Conservation (phyloP, 73 alveolate species). For the Paraurostyla sp. region DNA sequence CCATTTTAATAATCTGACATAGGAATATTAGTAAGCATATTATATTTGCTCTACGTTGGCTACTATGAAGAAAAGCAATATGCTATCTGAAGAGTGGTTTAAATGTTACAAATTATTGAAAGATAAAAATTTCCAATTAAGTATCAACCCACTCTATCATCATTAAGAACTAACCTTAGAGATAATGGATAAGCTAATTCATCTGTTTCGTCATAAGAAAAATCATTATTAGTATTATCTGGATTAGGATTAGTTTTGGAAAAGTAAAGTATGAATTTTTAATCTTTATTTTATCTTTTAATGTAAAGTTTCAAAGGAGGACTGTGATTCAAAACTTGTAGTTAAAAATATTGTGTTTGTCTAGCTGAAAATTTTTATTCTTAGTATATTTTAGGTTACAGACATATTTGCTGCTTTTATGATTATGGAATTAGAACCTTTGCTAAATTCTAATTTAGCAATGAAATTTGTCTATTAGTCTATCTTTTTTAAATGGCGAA, state of each 20-base stretch:
- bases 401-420: background rate
- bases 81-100: background rate
- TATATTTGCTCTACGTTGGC: background rate
- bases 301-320: background rate
- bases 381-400: background rate
- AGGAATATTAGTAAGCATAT: background rate
- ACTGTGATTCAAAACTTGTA: background rate
- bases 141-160: conserved; percentile 6
- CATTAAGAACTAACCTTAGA: background rate
- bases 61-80: background rate
- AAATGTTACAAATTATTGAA: background rate
- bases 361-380: background rate
- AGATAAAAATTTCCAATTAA: background rate
- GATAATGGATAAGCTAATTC: background rate
- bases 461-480: background rate
- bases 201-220: conserved; percentile 1
- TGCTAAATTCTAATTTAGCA: background rate
- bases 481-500: background rate
- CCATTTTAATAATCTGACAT: background rate
- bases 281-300: background rate
- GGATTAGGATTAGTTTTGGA: background rate
- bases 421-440: background rate
- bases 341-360: background rate
- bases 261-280: background rate
- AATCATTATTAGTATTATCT: background rate